phyloP scores from a whole-genome alignment of 2,329 filamentous ascomycete species.

The Diaporthe sp. region DNA sequence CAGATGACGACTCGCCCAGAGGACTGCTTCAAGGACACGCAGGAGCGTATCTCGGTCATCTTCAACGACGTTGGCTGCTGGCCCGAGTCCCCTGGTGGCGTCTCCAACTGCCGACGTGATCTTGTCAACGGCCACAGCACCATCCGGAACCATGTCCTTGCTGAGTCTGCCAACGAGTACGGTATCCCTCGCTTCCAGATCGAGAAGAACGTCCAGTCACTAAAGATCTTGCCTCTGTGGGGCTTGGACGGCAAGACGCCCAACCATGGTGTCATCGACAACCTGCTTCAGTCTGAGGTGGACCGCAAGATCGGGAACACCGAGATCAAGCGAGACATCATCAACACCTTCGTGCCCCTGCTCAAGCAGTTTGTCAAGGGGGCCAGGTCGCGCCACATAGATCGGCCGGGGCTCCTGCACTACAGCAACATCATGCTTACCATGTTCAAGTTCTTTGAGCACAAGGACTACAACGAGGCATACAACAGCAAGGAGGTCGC shows the following conservation, averaged over 20 bases:
- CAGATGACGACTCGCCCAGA: constrained; percentile 56
- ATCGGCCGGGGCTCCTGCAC: constrained; percentile 59
- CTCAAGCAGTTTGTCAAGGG: constrained; percentile 64
- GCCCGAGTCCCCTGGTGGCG: constrained; percentile 67
- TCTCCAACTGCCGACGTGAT: constrained; percentile 68
- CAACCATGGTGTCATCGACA: constrained; percentile 67
- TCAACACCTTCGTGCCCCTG: constrained; percentile 67
- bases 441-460: constrained; percentile 65
- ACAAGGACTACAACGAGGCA: constrained; percentile 64
- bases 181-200: constrained; percentile 69
- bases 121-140: constrained; percentile 67
- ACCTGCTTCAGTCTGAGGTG: constrained; percentile 65
- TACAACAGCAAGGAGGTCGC: constrained; percentile 63
- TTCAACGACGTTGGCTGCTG: constrained; percentile 67
- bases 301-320: constrained; percentile 60
- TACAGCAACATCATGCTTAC: constrained; percentile 63
- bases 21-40: constrained; percentile 61
- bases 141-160: constrained; percentile 68
- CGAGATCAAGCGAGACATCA: constrained; percentile 59
- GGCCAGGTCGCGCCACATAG: constrained; percentile 60
- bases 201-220: constrained; percentile 67
- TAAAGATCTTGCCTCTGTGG: constrained; percentile 69
- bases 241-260: constrained; percentile 66
- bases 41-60: constrained; percentile 64
- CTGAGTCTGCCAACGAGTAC: constrained; percentile 68